Conservation (phyloP, 2,329 filamentous ascomycete genomes). For the Colletotrichum navitas region DNA sequence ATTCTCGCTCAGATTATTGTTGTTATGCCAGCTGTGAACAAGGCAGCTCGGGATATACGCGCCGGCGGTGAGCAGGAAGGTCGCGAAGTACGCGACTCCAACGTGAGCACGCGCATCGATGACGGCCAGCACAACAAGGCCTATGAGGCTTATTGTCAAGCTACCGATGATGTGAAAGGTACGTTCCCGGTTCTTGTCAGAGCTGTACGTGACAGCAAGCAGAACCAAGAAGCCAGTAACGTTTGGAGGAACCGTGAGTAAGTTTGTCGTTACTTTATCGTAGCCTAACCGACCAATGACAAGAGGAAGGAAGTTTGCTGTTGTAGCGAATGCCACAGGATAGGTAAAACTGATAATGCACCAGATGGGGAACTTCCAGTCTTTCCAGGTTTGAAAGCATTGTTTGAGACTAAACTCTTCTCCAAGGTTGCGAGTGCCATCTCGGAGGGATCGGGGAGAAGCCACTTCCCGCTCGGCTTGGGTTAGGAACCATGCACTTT, state of each 20-base stretch:
- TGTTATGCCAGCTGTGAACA: slow-evolving; percentile 62
- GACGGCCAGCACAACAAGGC: slow-evolving; percentile 61
- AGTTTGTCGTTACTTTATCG: slow-evolving; percentile 59
- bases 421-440: slow-evolving; percentile 56
- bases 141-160: slow-evolving; percentile 50
- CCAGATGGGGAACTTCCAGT: slow-evolving; percentile 55
- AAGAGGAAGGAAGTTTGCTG: slow-evolving; percentile 61
- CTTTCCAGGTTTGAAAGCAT: slow-evolving; percentile 57
- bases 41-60: slow-evolving; percentile 63
- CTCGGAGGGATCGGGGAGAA: slow-evolving; percentile 57
- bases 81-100: slow-evolving; percentile 62
- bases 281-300: slow-evolving; percentile 60
- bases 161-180: slow-evolving; percentile 61
- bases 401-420: slow-evolving; percentile 54
- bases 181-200: slow-evolving; percentile 59
- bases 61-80: slow-evolving; percentile 62
- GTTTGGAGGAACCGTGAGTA: slow-evolving; percentile 50
- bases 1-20: slow-evolving; percentile 59
- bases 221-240: slow-evolving; percentile 60
- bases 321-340: slow-evolving; percentile 57
- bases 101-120: slow-evolving; percentile 49
- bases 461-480: slow-evolving; percentile 59
- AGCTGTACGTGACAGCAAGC: slow-evolving; percentile 57
- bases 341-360: slow-evolving; percentile 61
- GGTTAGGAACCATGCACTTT: slow-evolving; percentile 60